Evolutionary conservation across 1,139 yeast genomes (phyloP).

Genomic region (Candida gigantensis): DNA sequence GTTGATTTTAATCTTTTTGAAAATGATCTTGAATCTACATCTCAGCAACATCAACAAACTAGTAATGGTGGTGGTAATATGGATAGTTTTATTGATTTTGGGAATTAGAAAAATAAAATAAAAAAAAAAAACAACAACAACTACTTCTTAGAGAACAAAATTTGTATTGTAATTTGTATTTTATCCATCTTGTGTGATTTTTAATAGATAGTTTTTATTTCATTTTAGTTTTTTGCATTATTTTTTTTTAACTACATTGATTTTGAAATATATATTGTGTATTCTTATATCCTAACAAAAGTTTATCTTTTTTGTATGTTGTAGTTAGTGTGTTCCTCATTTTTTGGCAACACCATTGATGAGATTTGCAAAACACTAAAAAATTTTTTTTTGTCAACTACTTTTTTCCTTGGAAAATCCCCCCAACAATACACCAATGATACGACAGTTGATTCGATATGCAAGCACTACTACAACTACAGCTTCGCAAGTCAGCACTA

Average conservation of each 20-base stretch:
- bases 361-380: too few relatives aligned
- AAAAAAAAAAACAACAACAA: background rate
- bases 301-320: too few relatives aligned
- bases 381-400: too few relatives aligned
- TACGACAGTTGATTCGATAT: background rate
- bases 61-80: conserved; percentile 1
- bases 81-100: conserved; percentile 8
- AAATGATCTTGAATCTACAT: background rate
- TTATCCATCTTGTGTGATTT: too few relatives aligned
- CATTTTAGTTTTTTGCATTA: background rate
- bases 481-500: background rate
- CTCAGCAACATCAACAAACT: background rate
- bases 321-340: too few relatives aligned
- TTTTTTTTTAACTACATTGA: background rate
- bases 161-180: background rate
- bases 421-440: background rate
- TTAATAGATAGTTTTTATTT: too few relatives aligned
- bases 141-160: background rate
- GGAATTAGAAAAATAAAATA: conserved; percentile 1
- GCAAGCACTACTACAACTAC: background rate
- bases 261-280: too few relatives aligned
- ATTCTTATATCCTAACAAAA: too few relatives aligned
- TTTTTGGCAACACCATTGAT: too few relatives aligned
- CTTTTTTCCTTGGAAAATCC: too few relatives aligned
- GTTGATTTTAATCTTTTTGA: conserved; percentile 3